These are phyloP conservation scores for Stentor roeselii DNA, from an alignment of 73 alveolate species.

Conservation along the genomic window DNA sequence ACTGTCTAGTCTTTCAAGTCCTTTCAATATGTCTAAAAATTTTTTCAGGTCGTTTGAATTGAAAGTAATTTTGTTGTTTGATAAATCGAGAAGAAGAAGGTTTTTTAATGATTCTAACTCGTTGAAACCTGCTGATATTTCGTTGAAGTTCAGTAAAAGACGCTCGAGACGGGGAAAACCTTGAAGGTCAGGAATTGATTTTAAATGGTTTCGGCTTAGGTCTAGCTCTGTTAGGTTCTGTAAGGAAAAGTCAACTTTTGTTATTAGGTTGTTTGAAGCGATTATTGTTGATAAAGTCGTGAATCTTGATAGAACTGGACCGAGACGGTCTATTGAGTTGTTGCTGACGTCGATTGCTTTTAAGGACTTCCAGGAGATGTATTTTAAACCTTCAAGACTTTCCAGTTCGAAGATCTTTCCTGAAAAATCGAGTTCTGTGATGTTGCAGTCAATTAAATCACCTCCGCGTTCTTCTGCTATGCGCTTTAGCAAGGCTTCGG, in stretches of 20 bases:
- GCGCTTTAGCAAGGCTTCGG: not conserved
- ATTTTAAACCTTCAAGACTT: conserved; percentile 11
- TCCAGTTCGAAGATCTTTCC: conserved; percentile 2
- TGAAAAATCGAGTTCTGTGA: conserved; percentile 25
- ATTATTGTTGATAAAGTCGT: conserved; percentile 31
- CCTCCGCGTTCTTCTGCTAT: conserved; percentile 25
- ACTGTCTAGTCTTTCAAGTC: conserved; percentile 35
- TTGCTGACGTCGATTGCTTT: conserved; percentile 9
- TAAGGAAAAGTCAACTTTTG: conserved; percentile 36
- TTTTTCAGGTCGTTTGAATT: conserved; percentile 15
- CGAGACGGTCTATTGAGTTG: conserved; percentile 1
- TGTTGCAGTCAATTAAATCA: conserved; percentile 6
- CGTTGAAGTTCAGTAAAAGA: conserved; percentile 34
- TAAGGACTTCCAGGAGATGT: conserved; percentile 13
- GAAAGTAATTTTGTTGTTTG: conserved; percentile 36
- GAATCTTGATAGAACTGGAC: conserved; percentile 34
- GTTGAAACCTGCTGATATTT: conserved; percentile 31
- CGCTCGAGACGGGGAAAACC: conserved; percentile 41
- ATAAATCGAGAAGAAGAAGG: conserved; percentile 33
- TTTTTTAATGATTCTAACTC: conserved; percentile 37
- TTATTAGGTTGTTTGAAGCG: conserved; percentile 42
- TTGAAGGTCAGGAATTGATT: conserved; percentile 40
- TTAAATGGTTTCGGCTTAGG: conserved; percentile 37
- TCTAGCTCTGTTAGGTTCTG: conserved; percentile 44
- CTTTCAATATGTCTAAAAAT: conserved; percentile 14